Conservation (phyloP, 495 filamentous ascomycete species). For the Tuber microsphaerosporum region DNA sequence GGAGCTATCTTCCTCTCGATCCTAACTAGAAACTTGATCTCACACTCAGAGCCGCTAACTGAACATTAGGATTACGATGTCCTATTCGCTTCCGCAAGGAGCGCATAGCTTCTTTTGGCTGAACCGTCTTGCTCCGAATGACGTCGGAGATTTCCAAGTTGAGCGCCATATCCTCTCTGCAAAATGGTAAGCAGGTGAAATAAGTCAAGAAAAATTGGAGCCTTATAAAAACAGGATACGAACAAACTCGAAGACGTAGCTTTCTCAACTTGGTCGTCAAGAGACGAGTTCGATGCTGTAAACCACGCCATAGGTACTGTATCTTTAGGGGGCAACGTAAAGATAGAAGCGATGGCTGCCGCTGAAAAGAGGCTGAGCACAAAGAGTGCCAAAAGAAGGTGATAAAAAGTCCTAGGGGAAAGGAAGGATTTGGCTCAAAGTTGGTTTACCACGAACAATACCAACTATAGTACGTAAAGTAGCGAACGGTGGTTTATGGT, state of each 20-base stretch:
- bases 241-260: constrained; percentile 91
- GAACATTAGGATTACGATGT: constrained; percentile 92
- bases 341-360: constrained; percentile 14
- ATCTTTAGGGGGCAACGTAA: constrained; percentile 6
- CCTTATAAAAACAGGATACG: constrained; percentile 28
- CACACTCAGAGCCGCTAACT: constrained; percentile 87
- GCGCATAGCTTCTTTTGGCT: constrained; percentile 94
- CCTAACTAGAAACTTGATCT: constrained; percentile 22
- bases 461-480: constrained; percentile 4
- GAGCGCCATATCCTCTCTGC: constrained; percentile 90
- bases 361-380: constrained; percentile 2
- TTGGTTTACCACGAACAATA: constrained; percentile 1
- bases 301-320: constrained; percentile 66
- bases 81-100: constrained; percentile 87
- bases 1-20: background rate
- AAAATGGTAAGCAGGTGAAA: constrained; percentile 12
- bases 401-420: background rate
- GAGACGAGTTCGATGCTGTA: constrained; percentile 78
- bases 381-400: background rate
- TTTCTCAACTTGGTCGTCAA: constrained; percentile 94
- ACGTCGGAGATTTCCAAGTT: constrained; percentile 96
- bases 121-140: constrained; percentile 92
- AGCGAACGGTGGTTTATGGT: background rate
- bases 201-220: background rate
- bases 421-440: background rate